These are phyloP conservation scores for Yamadazyma dushanensis DNA, from an alignment of 1,139 yeast genomes.

Conservation along the genomic window DNA sequence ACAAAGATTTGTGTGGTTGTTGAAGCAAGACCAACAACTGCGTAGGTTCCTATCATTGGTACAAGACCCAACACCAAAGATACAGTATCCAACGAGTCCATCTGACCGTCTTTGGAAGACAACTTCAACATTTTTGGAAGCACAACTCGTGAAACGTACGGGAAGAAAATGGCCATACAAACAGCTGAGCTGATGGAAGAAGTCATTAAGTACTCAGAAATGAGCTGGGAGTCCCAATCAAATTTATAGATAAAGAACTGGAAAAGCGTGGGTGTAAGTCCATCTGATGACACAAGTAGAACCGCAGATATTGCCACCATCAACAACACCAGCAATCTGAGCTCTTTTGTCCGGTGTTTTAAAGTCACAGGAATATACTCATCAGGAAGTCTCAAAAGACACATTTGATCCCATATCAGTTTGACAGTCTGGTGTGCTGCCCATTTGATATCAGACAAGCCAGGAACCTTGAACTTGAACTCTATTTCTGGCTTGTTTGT, in stretches of 20 bases:
- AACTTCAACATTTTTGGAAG: constrained; percentile 8
- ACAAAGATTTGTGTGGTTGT: constrained; percentile 3
- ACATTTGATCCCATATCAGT: constrained; percentile 45
- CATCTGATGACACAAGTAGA: constrained; percentile 7
- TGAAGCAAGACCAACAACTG: background rate
- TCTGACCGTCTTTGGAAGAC: constrained; percentile 3
- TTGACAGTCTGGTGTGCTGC: background rate
- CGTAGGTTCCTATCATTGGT: background rate
- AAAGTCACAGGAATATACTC: constrained; percentile 26
- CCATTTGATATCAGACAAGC: background rate
- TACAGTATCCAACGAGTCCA: constrained; percentile 8
- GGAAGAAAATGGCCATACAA: constrained; percentile 32
- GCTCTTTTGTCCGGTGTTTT: constrained; percentile 13
- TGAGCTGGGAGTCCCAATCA: constrained; percentile 56
- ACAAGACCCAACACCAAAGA: constrained; percentile 2
- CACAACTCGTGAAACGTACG: constrained; percentile 23
- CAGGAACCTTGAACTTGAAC: background rate
- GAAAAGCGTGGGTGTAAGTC: constrained; percentile 48
- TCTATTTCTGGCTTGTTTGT: background rate
- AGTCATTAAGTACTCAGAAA: constrained; percentile 60
- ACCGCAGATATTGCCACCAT: constrained; percentile 30
- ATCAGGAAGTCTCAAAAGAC: constrained; percentile 36
- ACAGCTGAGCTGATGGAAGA: constrained; percentile 46
- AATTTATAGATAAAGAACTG: constrained; percentile 60
- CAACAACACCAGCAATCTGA: constrained; percentile 39